Percentiles rank a stretch among this genome's conserved stretches.
Conservation (phyloP, 768 basidiomycete genomes). For the Guyanaporus albipodus region DNA sequence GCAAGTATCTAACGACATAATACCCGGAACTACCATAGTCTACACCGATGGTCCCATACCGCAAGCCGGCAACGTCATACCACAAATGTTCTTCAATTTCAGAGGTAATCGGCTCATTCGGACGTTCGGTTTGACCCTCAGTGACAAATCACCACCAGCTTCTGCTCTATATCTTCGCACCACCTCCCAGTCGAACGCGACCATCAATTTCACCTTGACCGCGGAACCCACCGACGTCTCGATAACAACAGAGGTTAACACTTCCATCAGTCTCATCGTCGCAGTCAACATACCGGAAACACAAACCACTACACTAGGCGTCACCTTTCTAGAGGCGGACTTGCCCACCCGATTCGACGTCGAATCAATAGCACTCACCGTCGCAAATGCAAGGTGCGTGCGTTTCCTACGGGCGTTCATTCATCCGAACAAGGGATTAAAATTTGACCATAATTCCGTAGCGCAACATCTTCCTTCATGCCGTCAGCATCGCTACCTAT, state of each 20-base stretch:
- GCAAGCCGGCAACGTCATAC: constrained; percentile 41
- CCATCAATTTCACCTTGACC: constrained; percentile 48
- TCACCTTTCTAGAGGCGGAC: constrained; percentile 36
- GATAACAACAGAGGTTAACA: constrained; percentile 37
- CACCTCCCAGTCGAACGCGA: constrained; percentile 45
- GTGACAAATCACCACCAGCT: constrained; percentile 31
- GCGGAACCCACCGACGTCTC: constrained; percentile 34
- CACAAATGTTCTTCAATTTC: constrained; percentile 56
- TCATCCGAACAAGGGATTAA: neutral
- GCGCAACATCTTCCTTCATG: constrained; percentile 27
- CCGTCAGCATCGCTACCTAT: constrained; percentile 22
- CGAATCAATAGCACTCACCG: constrained; percentile 35
- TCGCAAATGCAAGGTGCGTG: constrained; percentile 38
- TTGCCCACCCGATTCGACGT: constrained; percentile 36
- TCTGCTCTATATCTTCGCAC: constrained; percentile 42
- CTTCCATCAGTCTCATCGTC: constrained; percentile 36
- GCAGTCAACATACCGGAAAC: constrained; percentile 39
- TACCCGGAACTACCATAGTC: constrained; percentile 14
- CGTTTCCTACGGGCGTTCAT: neutral
- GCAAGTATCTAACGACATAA: constrained; percentile 18
- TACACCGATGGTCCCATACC: constrained; percentile 44
- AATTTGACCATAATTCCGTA: constrained; percentile 1
- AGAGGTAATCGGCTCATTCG: constrained; percentile 36
- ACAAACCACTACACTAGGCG: constrained; percentile 38
- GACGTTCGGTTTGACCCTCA: constrained; percentile 4